Percentiles rank a stretch among this genome's conserved stretches.
These are phyloP conservation scores for Lecanicillium sp. DNA, from an alignment of 2,329 filamentous ascomycete species.

Conservation along the genomic window DNA sequence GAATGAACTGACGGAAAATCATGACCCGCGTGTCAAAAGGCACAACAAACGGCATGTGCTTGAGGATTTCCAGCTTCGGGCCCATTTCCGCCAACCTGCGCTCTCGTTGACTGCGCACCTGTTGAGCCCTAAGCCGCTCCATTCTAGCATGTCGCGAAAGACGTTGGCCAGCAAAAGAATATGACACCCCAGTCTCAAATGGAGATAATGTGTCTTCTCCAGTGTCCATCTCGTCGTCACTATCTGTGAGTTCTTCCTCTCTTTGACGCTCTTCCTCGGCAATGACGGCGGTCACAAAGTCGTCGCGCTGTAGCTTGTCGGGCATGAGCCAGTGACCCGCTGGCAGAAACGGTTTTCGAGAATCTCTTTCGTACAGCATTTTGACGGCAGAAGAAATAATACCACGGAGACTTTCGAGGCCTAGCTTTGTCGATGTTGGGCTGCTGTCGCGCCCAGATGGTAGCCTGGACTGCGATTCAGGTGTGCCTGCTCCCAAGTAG, in stretches of 20 bases:
- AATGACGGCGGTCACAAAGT: constrained; percentile 80
- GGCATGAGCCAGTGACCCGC: constrained; percentile 93
- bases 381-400: constrained; percentile 72
- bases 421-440: constrained; percentile 34
- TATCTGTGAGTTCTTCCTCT: constrained; percentile 33
- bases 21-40: constrained; percentile 86
- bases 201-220: constrained; percentile 21
- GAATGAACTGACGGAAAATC: constrained; percentile 90
- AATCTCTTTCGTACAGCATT: constrained; percentile 90
- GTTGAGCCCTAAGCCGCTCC: constrained; percentile 54
- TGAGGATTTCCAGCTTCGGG: constrained; percentile 79
- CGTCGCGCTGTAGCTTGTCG: constrained; percentile 74
- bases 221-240: constrained; percentile 24
- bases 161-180: constrained; percentile 43
- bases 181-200: constrained; percentile 16
- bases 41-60: constrained; percentile 96
- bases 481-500: constrained; percentile 16
- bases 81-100: constrained; percentile 71
- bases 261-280: constrained; percentile 76
- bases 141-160: constrained; percentile 55
- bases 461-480: constrained; percentile 4
- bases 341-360: constrained; percentile 74
- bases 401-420: constrained; percentile 69
- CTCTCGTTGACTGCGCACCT: constrained; percentile 58
- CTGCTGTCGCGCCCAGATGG: constrained; percentile 8